Base-by-base conservation (phyloP, 208 protist genomes). In the Leishmania major region DNA sequence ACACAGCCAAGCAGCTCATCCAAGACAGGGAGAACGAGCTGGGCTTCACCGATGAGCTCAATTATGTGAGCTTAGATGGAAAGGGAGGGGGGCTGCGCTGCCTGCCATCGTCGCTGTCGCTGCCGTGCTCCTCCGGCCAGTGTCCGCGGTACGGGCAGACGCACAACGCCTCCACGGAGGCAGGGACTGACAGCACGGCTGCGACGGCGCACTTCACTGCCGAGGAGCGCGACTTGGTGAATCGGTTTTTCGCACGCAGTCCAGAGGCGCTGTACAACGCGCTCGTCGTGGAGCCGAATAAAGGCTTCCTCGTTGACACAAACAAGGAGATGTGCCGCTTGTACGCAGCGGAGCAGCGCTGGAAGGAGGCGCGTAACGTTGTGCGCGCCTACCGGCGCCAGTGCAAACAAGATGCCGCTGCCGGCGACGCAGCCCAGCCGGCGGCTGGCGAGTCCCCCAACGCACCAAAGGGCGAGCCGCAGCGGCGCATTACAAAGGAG, bases 271-370 rank as follows among this genome's bases (percentile, higher is more conserved):
- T 90, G 43, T 90, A 90, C 69, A 75, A 83, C 60, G 73, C 82
- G 6, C 79, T 90, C 6, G 84, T 90, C 22, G 77, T 84, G 71
- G 72, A 83, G 70, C 84, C 87, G 8, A 86, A 86, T 71, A 31
- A 37, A 4, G 86, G 84, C n/a, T 84, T 84, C 53, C 72, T 92
- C 1, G 83, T 91, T 2, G 88, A 91, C 57, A 94, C 87, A n/a
- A 92, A 94, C 74, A 84, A 83, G 17, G 87, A 94, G 47, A 92
- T 94, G 87, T 88, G 83, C 47, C 69, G 73, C 10, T 51, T 92
- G 17, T 90, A 94, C 76, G 82, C 83, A 25, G 82, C 85, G 37
- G 91, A 94, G 76, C 62, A 45, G 37, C 77, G 55, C 28, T 94
- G 91, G 91, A 84, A 82, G 60, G 82, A 47, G 19, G 83, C 87